Percentiles rank a stretch among this genome's conserved stretches.
phyloP scores from a whole-genome alignment of 2,329 filamentous ascomycete genomes.

The Endocalyx cinctus region DNA sequence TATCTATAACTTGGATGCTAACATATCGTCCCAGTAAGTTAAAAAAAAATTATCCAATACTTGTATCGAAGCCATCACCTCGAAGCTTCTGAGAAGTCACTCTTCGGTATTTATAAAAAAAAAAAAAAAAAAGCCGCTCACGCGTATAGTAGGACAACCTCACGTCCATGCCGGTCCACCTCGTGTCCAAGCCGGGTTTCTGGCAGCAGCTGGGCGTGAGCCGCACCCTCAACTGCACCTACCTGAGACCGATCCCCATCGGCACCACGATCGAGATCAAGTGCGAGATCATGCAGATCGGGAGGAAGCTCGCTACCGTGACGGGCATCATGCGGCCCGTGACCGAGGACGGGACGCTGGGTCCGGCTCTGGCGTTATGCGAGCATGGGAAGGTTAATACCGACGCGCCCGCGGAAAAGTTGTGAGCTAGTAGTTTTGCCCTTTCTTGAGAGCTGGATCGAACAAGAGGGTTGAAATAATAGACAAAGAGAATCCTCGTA shows the following conservation, averaged over 20 bases:
- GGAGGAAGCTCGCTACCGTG: slow-evolving; percentile 40
- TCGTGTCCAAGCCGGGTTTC: slow-evolving; percentile 53
- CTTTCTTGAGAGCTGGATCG: no score
- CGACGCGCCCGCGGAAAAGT: slow-evolving; percentile 30
- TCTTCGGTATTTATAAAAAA: no score
- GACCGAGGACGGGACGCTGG: slow-evolving; percentile 28
- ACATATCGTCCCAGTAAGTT: no score
- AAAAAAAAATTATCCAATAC: no score
- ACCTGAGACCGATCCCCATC: slow-evolving; percentile 55
- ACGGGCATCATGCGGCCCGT: slow-evolving; percentile 41
- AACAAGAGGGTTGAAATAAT: no score
- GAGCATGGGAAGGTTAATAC: slow-evolving; percentile 53
- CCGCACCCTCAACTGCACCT: slow-evolving; percentile 62
- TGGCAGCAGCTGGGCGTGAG: slow-evolving; percentile 61
- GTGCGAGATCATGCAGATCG: slow-evolving; percentile 43
- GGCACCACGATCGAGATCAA: slow-evolving; percentile 41
- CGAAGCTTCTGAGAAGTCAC: no score
- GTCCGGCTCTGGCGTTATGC: slow-evolving; percentile 41
- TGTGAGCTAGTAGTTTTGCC: no score
- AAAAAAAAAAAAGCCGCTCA: no score
- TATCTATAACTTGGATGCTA: no score
- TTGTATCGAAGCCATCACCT: no score
- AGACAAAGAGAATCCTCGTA: no score
- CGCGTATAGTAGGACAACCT: no score
- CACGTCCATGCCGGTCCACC: slow-evolving; percentile 54